Evolutionary conservation across 2,329 filamentous ascomycete species (phyloP), one percentile per base, ranked within the genome.

Genomic region (Phaeosphaeria sp.): DNA sequence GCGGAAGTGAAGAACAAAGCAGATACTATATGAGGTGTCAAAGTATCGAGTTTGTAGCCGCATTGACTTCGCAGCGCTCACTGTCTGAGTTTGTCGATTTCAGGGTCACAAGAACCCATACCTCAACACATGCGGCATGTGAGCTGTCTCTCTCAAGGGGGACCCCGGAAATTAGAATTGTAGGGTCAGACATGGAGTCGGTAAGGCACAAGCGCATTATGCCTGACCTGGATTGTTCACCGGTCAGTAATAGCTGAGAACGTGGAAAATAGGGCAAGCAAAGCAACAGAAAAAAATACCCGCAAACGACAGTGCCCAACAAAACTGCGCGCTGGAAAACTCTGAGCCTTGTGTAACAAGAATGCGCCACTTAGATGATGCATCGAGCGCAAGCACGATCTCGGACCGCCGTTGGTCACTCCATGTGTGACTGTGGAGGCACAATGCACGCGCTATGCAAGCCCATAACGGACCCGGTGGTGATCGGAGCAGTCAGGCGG

Each of bases 301-400:
- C 11, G n/a, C 42, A 22, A 44, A 36, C 30, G 11, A 36, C 30
- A 36, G 30, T 13, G 30, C 30, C 22, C 27, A 53, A 47, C 51
- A 47, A 47, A 21, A 36, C 27, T 20, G 25, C 47, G 51, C 51
- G 51, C 51, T 13, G 44, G 27, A 43, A 45, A 53, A 53, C n/a
- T 45, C 25, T 39, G 21, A 48, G 33, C 43, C 9, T 27, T 40
- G 43, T 47, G 43, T 24, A 24, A 46, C 30, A 20, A n/a, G 21
- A 6, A 27, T 20, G 21, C 27, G 49, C 46, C 51, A 52, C 36
- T 52, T n/a, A 48, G 55, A 54, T 51, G 47, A 51, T 51, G 55
- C 47, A 54, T 39, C 18, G 6, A 27, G 33, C 18, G 17, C 30
- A 18, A 39, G 27, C 42, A 54, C 49, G 55, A 57, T 57, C 51